Base-by-base conservation (phyloP, 805 yeast species). In the Candida vartiovaarae region DNA sequence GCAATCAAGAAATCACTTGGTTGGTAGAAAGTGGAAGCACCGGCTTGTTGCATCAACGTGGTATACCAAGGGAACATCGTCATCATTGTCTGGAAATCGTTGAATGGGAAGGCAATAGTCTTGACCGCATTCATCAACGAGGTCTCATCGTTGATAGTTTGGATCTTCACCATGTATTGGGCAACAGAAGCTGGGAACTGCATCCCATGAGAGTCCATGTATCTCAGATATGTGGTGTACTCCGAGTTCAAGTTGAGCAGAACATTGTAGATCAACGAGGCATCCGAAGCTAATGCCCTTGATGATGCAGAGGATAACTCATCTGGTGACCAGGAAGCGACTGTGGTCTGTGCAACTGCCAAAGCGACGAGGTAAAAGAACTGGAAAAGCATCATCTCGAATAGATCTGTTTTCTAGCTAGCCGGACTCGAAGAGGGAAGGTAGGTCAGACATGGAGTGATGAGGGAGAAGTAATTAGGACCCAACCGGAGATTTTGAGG, bases 71-170 rank as follows among this genome's bases (percentile, higher is more conserved):
- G 48, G 43, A 57, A 57, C 6, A 39, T 43, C 2, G 69, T 59
- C 27, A 64, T 57, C 53, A 67, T 59, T 5, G 68, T 63, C 32
- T 54, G 50, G 43, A 68, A 66, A 5, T 63, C 65, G 3, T 53
- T 44, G 32, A 67, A 67, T 11, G 72, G 71, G 48, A 67, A 66
- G 8, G 52, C 46, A 24, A 41, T 42, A 2, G 51, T 48, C 10
- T 60, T 49, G 29, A 67, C 52, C 39, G 56, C 65, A 5, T 50
- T 38, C 41, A 51, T 40, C 23, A 66, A 39, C 31, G 56, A 53
- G 1, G 53, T 49, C 7, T 59, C 59, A 4, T 56, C 53, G 8
- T 54, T 46, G 4, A 64, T 42, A 2, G 54, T 48, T 4, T 56
- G 62, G 15, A 66, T 30, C 29, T 57, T 61, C 32, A 56, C 55